Evolutionary conservation across 1,139 yeast genomes (phyloP).

Genomic region (Meyerozyma sp.): DNA sequence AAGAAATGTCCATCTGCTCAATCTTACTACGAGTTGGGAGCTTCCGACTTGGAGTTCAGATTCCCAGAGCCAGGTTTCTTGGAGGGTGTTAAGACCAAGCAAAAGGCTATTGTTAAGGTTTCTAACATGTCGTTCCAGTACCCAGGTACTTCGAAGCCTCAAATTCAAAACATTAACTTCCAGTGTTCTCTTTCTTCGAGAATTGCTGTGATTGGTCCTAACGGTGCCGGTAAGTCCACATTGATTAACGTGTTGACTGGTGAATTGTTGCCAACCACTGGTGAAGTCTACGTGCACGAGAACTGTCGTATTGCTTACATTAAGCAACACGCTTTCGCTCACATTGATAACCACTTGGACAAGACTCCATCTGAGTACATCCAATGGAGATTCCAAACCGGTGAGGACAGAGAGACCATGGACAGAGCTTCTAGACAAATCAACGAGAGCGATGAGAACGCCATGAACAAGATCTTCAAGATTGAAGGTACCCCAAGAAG

Average conservation of each 20-base stretch:
- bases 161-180: slow-evolving; percentile 84
- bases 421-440: slow-evolving; percentile 99
- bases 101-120: slow-evolving; percentile 98
- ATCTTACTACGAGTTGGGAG: slow-evolving; percentile 97
- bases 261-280: slow-evolving; percentile 95
- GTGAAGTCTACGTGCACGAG: slow-evolving; percentile 99
- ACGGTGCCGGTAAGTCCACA: slow-evolving; percentile 99
- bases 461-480: slow-evolving; percentile 99
- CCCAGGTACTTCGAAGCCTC: slow-evolving; percentile 97
- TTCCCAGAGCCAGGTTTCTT: slow-evolving; percentile 99
- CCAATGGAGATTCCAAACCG: slow-evolving; percentile 99
- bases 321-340: slow-evolving; percentile 99
- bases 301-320: slow-evolving; percentile 99
- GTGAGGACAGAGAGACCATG: slow-evolving; percentile 99
- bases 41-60: slow-evolving; percentile 89
- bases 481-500: slow-evolving; percentile 98
- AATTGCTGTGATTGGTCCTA: slow-evolving; percentile 99
- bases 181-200: slow-evolving; percentile 98
- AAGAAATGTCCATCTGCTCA: slow-evolving; percentile 98
- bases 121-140: slow-evolving; percentile 96
- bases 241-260: slow-evolving; percentile 98
- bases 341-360: slow-evolving; percentile 97
- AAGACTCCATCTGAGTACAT: slow-evolving; percentile 99
- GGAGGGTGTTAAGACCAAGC: slow-evolving; percentile 99
- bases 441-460: slow-evolving; percentile 93